These are phyloP conservation scores for Inga leiocalycina DNA, from an alignment of 306 rosid species.

Conservation along the genomic window DNA sequence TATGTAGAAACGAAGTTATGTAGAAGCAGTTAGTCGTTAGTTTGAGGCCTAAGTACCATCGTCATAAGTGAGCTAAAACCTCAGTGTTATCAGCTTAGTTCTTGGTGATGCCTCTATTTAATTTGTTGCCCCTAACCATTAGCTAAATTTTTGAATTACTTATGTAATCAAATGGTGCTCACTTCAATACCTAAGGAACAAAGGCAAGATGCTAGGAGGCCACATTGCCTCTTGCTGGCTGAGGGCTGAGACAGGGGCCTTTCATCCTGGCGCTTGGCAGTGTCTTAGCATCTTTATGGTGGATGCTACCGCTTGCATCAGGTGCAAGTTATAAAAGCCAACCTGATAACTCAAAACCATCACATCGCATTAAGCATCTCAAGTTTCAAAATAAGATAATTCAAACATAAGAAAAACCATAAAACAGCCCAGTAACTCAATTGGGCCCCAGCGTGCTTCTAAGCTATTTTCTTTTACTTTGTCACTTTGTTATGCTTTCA, in stretches of 20 bases:
- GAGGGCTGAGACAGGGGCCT: background rate
- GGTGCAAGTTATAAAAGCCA: background rate
- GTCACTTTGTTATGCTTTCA: background rate
- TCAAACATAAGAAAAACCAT: background rate
- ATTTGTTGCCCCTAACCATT: conserved; percentile 8
- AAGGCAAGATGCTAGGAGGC: conserved; percentile 1
- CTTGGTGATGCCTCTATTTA: background rate
- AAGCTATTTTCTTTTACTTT: background rate
- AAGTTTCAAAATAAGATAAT: background rate
- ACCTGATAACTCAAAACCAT: background rate
- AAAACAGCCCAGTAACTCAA: background rate
- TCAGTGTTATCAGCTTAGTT: background rate
- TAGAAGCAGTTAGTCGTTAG: background rate
- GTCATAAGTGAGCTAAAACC: background rate
- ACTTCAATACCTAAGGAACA: background rate
- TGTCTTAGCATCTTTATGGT: background rate
- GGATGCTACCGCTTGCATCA: background rate
- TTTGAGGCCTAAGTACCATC: background rate
- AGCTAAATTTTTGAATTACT: background rate
- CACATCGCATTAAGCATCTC: background rate
- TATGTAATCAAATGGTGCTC: background rate
- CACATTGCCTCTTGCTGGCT: background rate
- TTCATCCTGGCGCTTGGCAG: background rate
- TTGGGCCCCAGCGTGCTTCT: background rate
- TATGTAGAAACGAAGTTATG: background rate